These are phyloP conservation scores for Tylopilus sp. DNA, from an alignment of 768 basidiomycete species.

Conservation along the genomic window DNA sequence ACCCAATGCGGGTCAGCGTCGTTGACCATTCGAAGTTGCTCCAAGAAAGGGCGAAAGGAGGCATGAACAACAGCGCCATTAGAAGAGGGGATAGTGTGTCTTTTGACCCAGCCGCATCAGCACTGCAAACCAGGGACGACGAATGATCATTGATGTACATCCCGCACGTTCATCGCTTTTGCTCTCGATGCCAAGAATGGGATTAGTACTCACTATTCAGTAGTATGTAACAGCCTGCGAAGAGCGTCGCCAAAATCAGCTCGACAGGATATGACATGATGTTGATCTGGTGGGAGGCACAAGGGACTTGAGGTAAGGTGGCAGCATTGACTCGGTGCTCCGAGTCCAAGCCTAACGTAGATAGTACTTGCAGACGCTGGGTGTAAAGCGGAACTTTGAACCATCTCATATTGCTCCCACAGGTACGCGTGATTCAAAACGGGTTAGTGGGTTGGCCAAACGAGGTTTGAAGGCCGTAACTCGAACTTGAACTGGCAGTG, in stretches of 20 bases:
- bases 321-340: background rate
- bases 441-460: too few relatives aligned
- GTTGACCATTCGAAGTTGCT: conserved; percentile 12
- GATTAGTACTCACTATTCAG: background rate
- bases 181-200: conserved; percentile 6
- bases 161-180: conserved; percentile 22
- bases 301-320: background rate
- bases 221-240: background rate
- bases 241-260: background rate
- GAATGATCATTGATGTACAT: conserved; percentile 13
- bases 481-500: too few relatives aligned
- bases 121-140: background rate
- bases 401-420: too few relatives aligned
- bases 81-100: background rate
- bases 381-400: too few relatives aligned
- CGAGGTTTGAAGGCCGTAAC: too few relatives aligned
- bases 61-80: conserved; percentile 1
- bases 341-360: background rate
- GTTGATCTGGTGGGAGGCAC: conserved; percentile 12
- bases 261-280: background rate
- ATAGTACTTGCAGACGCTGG: too few relatives aligned
- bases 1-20: background rate
- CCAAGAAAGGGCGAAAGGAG: background rate
- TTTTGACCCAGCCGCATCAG: conserved; percentile 15
- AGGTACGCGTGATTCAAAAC: too few relatives aligned